These are phyloP conservation scores for Daldinia concentrica DNA, from an alignment of 495 filamentous ascomycete species.

Conservation along the genomic window DNA sequence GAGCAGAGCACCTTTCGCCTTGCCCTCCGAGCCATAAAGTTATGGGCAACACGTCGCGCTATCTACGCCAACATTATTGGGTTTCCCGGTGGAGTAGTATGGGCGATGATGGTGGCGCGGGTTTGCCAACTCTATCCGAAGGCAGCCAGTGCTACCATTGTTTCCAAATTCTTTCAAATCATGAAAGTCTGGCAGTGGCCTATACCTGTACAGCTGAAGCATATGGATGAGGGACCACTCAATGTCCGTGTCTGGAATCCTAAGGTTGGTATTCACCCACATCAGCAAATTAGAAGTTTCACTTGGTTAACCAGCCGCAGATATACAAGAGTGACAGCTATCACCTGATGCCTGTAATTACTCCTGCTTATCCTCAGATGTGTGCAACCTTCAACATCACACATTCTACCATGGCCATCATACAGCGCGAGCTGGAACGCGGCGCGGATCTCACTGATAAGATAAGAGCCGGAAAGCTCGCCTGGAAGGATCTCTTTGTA, in stretches of 20 bases:
- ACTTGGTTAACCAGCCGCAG: conserved; percentile 56
- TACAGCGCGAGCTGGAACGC: conserved; percentile 81
- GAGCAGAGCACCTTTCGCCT: conserved; percentile 87
- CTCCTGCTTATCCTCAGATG: conserved; percentile 94
- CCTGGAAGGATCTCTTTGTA: conserved; percentile 88
- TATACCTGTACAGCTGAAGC: conserved; percentile 85
- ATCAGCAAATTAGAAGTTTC: neutral
- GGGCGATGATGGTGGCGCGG: conserved; percentile 95
- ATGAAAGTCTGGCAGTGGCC: conserved; percentile 95
- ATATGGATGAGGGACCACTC: conserved; percentile 82
- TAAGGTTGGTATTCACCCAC: conserved; percentile 63
- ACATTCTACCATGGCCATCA: conserved; percentile 81
- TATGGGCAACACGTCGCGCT: conserved; percentile 93
- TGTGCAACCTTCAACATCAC: conserved; percentile 95
- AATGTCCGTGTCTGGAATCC: conserved; percentile 95
- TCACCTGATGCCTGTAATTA: conserved; percentile 97
- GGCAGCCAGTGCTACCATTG: conserved; percentile 83
- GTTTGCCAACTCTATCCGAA: conserved; percentile 98
- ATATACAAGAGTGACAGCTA: conserved; percentile 80
- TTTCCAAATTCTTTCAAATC: conserved; percentile 92
- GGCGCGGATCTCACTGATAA: conserved; percentile 80
- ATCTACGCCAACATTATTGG: conserved; percentile 96
- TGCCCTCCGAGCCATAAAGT: conserved; percentile 88
- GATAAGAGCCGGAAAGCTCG: conserved; percentile 75
- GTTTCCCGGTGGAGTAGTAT: conserved; percentile 95